Evolutionary conservation across 768 basidiomycete species (phyloP).

Genomic region (Lactarius trivialis): DNA sequence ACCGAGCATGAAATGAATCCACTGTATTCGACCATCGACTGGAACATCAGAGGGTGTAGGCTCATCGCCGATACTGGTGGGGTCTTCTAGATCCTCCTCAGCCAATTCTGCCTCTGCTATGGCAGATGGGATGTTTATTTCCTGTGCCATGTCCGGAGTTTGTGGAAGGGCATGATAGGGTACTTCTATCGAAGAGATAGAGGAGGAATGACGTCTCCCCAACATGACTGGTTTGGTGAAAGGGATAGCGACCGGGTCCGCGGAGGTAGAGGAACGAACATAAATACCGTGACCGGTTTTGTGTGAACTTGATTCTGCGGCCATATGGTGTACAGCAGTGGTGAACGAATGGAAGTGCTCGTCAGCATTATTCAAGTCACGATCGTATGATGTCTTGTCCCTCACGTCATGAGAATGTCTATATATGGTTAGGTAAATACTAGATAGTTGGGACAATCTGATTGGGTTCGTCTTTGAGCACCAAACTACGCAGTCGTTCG

Average conservation of each 20-base stretch:
- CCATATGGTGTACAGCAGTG: background rate
- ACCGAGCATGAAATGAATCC: conserved; percentile 70
- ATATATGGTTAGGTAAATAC: background rate
- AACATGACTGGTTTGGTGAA: background rate
- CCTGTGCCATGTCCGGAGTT: conserved; percentile 1
- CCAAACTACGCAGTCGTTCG: conserved; percentile 29
- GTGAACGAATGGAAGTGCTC: background rate
- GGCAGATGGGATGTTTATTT: conserved; percentile 4
- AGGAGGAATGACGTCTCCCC: conserved; percentile 12
- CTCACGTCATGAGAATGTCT: background rate
- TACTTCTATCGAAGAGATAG: conserved; percentile 6
- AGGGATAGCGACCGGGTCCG: background rate
- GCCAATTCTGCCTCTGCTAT: conserved; percentile 8
- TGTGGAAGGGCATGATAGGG: conserved; percentile 18
- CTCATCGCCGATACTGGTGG: background rate
- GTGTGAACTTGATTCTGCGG: background rate
- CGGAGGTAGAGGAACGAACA: background rate
- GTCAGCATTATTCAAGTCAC: background rate
- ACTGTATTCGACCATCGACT: conserved; percentile 43
- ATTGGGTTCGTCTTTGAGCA: conserved; percentile 29
- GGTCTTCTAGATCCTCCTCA: conserved; percentile 12
- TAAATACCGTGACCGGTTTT: background rate
- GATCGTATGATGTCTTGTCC: background rate
- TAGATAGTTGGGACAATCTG: conserved; percentile 26
- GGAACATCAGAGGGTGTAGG: conserved; percentile 15